These are phyloP conservation scores for Hippophae tibetana DNA, from an alignment of 306 rosid genomes.

Conservation along the genomic window DNA sequence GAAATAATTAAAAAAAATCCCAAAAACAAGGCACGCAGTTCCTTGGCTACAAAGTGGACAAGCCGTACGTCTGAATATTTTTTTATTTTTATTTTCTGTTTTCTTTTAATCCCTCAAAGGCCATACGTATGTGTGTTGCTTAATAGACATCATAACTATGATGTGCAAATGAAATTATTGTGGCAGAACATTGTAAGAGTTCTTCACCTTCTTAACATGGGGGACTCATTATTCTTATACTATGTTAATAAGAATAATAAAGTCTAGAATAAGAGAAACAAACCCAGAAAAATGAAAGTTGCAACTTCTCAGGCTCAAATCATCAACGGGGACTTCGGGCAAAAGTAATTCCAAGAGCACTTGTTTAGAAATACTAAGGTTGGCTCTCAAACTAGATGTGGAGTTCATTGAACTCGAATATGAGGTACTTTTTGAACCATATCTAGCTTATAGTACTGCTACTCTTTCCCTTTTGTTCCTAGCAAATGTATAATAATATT, in stretches of 20 bases:
- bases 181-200: too few relatives aligned
- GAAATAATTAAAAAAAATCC: too few relatives aligned
- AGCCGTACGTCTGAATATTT: too few relatives aligned
- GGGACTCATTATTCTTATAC: too few relatives aligned
- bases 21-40: too few relatives aligned
- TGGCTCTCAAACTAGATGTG: constrained; percentile 21
- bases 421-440: constrained; percentile 12
- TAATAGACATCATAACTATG: too few relatives aligned
- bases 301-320: constrained; percentile 10
- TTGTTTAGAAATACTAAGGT: constrained; percentile 13
- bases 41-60: too few relatives aligned
- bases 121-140: too few relatives aligned
- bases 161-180: too few relatives aligned
- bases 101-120: too few relatives aligned
- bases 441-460: background rate
- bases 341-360: constrained; percentile 7
- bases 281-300: background rate
- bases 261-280: background rate
- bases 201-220: background rate
- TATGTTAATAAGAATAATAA: too few relatives aligned
- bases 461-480: background rate
- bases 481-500: background rate
- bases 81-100: too few relatives aligned
- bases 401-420: constrained; percentile 22
- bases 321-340: constrained; percentile 3